Evolutionary conservation across 306 rosid species (phyloP).

Genomic region (Sechiopsis laciniata): DNA sequence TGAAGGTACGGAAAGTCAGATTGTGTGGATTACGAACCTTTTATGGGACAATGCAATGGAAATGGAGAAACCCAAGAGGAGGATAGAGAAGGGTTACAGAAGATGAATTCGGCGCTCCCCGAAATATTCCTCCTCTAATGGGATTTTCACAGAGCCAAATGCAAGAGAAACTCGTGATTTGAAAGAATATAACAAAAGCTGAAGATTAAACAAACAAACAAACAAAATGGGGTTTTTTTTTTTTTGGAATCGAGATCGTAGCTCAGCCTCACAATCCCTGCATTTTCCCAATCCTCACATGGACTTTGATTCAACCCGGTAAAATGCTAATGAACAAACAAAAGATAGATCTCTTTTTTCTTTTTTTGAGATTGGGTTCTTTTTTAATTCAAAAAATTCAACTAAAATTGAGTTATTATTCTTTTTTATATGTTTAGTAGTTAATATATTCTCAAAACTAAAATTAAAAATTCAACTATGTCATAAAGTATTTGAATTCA

Average conservation of each 20-base stretch:
- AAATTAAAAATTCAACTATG: no score
- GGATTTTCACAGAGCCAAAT: not conserved
- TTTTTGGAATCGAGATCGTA: slow-evolving; percentile 7
- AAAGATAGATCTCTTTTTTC: no score
- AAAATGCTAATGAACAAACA: not conserved
- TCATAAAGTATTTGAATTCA: no score
- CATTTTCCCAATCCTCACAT: no score
- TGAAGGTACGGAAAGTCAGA: not conserved
- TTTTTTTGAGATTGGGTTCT: no score
- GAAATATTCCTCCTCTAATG: not conserved
- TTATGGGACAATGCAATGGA: not conserved
- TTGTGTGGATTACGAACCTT: not conserved
- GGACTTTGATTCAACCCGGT: not conserved
- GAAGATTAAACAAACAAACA: not conserved
- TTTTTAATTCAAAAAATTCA: no score
- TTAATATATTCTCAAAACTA: no score
- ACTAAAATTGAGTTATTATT: no score
- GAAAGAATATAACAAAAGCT: not conserved
- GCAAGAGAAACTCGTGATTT: not conserved
- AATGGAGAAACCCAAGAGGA: slow-evolving; percentile 13
- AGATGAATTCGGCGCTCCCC: not conserved
- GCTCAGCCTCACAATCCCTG: slow-evolving; percentile 1
- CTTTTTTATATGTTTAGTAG: no score
- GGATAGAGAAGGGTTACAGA: not conserved
- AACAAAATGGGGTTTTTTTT: not conserved